These are phyloP conservation scores for Penicillium goetzii DNA, from an alignment of 495 filamentous ascomycete species.

Conservation along the genomic window DNA sequence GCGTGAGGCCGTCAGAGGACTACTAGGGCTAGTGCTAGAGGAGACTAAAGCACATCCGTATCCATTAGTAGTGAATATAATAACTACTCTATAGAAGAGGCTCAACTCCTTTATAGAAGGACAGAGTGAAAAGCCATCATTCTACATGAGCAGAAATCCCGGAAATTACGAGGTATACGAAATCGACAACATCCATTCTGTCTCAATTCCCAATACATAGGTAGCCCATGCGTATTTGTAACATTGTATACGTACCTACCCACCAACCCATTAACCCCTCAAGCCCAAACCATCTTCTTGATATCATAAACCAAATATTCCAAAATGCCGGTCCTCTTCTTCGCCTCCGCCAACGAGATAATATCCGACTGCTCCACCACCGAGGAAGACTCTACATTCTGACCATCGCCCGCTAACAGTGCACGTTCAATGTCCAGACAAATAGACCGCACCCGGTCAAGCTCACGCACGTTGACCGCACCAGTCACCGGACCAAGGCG, in stretches of 20 bases:
- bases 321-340: constrained; percentile 81
- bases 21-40: no score
- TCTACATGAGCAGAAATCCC: not conserved
- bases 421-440: constrained; percentile 62
- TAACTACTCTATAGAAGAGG: no score
- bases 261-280: constrained; percentile 4
- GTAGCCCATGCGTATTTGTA: not conserved
- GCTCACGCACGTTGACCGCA: constrained; percentile 57
- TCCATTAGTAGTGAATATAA: no score
- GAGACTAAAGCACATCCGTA: no score
- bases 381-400: constrained; percentile 27
- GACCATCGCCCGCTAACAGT: constrained; percentile 35
- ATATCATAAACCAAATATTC: constrained; percentile 84
- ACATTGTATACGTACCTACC: not conserved
- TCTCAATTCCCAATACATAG: not conserved
- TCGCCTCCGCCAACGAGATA: constrained; percentile 80
- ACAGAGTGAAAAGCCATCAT: no score
- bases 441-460: constrained; percentile 69
- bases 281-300: constrained; percentile 93
- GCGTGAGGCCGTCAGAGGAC: no score
- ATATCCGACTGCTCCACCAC: constrained; percentile 73
- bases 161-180: not conserved
- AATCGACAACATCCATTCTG: not conserved
- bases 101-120: no score
- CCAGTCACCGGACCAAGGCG: constrained; percentile 26